Percentiles rank a stretch among this genome's conserved stretches.
Conservation (phyloP, 495 filamentous ascomycete species). For the Talaromyces thailandensis region DNA sequence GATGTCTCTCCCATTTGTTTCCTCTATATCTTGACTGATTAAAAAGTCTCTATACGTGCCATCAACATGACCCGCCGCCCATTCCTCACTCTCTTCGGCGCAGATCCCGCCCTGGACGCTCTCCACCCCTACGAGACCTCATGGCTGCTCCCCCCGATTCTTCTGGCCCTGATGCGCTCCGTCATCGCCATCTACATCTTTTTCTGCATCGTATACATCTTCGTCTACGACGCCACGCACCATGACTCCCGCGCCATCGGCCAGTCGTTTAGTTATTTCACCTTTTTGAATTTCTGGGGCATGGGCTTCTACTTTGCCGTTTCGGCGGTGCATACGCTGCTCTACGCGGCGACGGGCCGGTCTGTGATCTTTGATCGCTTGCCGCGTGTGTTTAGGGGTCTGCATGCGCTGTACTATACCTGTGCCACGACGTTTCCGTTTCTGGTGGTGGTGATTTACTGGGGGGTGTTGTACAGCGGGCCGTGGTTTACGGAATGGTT, state of each 20-base stretch:
- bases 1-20: not conserved
- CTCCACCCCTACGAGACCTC: conserved; percentile 63
- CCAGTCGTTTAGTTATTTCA: conserved; percentile 70
- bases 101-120: conserved; percentile 40
- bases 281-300: conserved; percentile 70
- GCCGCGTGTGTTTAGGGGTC: conserved; percentile 51
- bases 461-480: conserved; percentile 35
- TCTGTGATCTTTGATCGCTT: conserved; percentile 50
- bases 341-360: conserved; percentile 49
- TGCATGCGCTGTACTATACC: conserved; percentile 58
- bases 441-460: conserved; percentile 52
- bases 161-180: conserved; percentile 49
- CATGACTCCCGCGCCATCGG: conserved; percentile 28
- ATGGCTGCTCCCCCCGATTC: conserved; percentile 60
- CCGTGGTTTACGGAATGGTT: conserved; percentile 43
- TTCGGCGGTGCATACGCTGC: conserved; percentile 54
- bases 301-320: conserved; percentile 68
- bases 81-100: conserved; percentile 19
- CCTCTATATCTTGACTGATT: not conserved
- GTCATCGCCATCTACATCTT: conserved; percentile 33
- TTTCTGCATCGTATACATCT: conserved; percentile 55
- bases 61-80: conserved; percentile 11
- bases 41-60: not conserved
- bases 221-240: conserved; percentile 47
- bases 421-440: conserved; percentile 62